Evolutionary conservation across 108 stramenopile species (phyloP), one percentile per base, ranked within the genome.

Genomic region (Cyclotella distinguenda): DNA sequence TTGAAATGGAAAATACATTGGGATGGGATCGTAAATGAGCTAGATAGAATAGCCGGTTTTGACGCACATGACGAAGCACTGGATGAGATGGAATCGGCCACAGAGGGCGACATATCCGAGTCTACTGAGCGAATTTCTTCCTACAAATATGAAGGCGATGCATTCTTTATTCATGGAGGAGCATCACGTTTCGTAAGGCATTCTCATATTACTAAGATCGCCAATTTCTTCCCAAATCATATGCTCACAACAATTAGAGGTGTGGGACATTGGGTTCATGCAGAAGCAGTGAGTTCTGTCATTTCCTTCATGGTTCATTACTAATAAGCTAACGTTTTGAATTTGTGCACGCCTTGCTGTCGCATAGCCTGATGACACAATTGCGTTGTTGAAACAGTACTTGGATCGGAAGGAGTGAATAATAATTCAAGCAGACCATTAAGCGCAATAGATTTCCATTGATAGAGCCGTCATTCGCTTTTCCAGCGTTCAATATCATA

Each of bases 181-280:
- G 90, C 89, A 32, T 96, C 95, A 0, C 65, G 84, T 16, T 98
- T 95, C 84, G 89, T 98, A n/a, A 76, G 91, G 39, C 78, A 84
- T 46, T 66, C 82, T 18, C 89, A 98, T 68, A 77, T 96, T 35
- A 54, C 75, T 51, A 72, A 74, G 46, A 98, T 98, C 49, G 75
- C 82, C 7, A 59, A 63, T 21, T 86, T 78, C 40, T 98, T 98
- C 81, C 97, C 97, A 15, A 84, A 88, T 64, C 91, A 94, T 52
- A 86, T 91, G 86, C 58, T 96, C 19, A 93, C 86, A 38, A 94
- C 95, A 2, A 82, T 98, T 44, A 77, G 86, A 34, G 89, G 90
- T 26, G 91, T 87, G 7, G 97, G 95, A 34, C 97, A 98, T 74
- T 96, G 96, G 95, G 82, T 97, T 10, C 97, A 98, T 72, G 93